A percentile compares a stretch with the other conserved stretches of the same genome.
Evolutionary conservation across 2,329 filamentous ascomycete species (phyloP).

Genomic region (Pseudogymnoascus sp.): DNA sequence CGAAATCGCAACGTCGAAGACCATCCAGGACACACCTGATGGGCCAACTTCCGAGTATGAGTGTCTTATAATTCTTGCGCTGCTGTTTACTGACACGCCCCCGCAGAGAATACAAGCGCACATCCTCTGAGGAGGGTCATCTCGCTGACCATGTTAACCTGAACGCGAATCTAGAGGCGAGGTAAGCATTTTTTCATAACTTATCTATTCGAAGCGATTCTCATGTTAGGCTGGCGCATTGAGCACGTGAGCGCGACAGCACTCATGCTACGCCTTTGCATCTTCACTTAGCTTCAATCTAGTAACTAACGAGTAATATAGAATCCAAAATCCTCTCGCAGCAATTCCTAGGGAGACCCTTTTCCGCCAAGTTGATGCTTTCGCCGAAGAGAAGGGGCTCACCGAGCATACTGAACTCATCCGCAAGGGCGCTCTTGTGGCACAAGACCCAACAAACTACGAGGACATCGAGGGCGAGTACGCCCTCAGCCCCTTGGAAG

Average conservation of each 20-base stretch:
- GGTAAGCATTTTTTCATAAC: conserved; percentile 11
- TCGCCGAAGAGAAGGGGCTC: conserved; percentile 51
- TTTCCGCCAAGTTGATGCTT: conserved; percentile 48
- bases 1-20: neutral
- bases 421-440: conserved; percentile 62
- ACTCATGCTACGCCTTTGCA: too few relatives aligned
- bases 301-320: conserved; percentile 20
- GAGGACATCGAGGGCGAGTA: conserved; percentile 50
- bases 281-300: neutral
- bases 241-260: neutral
- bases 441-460: conserved; percentile 57
- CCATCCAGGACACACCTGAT: conserved; percentile 3
- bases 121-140: conserved; percentile 12
- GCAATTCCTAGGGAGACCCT: conserved; percentile 44
- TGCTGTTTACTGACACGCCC: neutral
- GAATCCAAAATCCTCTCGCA: conserved; percentile 46
- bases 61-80: neutral
- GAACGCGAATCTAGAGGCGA: conserved; percentile 19
- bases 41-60: conserved; percentile 6
- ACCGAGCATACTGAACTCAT: conserved; percentile 50
- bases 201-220: neutral
- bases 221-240: neutral
- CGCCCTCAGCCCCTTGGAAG: conserved; percentile 51
- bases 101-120: conserved; percentile 15
- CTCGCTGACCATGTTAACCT: conserved; percentile 16